Percentiles rank a stretch among this genome's conserved stretches.
Evolutionary conservation across 2,329 filamentous ascomycete genomes (phyloP).

Genomic region (Hypoxylon sp.): DNA sequence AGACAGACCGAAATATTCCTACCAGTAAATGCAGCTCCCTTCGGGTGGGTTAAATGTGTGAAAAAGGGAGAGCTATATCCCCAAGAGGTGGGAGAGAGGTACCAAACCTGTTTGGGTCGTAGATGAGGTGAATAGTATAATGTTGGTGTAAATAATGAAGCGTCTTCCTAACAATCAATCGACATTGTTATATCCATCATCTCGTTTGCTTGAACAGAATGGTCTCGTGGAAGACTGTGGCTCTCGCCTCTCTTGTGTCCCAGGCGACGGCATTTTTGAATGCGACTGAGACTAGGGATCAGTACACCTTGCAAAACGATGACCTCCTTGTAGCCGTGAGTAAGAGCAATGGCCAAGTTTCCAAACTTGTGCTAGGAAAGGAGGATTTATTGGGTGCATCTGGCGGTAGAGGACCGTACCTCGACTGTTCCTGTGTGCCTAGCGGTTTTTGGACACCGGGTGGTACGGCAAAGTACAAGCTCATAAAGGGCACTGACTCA

Average conservation of each 20-base stretch:
- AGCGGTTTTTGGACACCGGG: constrained; percentile 68
- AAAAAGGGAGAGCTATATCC: not conserved
- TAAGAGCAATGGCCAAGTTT: constrained; percentile 49
- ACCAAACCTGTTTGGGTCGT: not conserved
- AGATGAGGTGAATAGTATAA: not conserved
- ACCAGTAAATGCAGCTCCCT: not conserved
- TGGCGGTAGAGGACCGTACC: constrained; percentile 62
- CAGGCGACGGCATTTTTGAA: constrained; percentile 37
- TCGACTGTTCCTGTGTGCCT: constrained; percentile 69
- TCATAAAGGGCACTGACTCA: constrained; percentile 60
- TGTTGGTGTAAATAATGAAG: not conserved
- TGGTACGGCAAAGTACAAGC: constrained; percentile 56
- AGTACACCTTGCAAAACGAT: constrained; percentile 49
- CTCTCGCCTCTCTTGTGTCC: constrained; percentile 3
- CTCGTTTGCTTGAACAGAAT: too few relatives aligned
- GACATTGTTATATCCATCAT: too few relatives aligned
- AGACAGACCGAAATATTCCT: constrained; percentile 21
- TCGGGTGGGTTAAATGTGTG: not conserved
- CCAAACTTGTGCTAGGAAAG: constrained; percentile 48
- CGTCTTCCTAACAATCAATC: not conserved
- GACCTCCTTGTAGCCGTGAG: constrained; percentile 48
- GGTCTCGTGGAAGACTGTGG: constrained; percentile 17
- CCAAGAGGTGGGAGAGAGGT: not conserved
- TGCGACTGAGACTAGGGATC: constrained; percentile 46
- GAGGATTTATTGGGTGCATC: constrained; percentile 62